phyloP scores from a whole-genome alignment of 2,329 filamentous ascomycete genomes.

The Fonsecaea monophora region DNA sequence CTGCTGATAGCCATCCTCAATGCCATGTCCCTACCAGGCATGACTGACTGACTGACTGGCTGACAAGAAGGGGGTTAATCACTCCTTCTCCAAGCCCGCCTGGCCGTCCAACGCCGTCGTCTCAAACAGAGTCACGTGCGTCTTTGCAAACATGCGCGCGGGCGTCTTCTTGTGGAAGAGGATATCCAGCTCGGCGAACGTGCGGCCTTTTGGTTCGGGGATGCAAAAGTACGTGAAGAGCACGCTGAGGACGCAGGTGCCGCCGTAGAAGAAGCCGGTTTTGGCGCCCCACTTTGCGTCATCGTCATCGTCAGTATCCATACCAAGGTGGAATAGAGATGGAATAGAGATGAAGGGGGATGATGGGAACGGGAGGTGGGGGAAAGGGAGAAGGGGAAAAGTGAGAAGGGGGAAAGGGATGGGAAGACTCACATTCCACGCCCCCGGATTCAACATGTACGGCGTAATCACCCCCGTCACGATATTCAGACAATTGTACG shows the following conservation, averaged over 20 bases:
- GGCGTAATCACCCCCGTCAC: slow-evolving; percentile 41
- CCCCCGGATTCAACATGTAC: slow-evolving; percentile 41
- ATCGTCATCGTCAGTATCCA: slow-evolving; percentile 31
- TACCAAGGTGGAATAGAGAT: too few relatives aligned
- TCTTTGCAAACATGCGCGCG: slow-evolving; percentile 48
- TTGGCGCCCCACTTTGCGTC: slow-evolving; percentile 38
- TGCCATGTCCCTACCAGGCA: too few relatives aligned
- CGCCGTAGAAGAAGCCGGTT: slow-evolving; percentile 69
- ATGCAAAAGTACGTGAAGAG: slow-evolving; percentile 81
- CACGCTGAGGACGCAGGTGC: slow-evolving; percentile 78
- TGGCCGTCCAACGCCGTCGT: background rate
- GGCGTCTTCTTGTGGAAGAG: slow-evolving; percentile 50
- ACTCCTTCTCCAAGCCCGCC: slow-evolving; percentile 7
- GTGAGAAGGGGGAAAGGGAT: too few relatives aligned
- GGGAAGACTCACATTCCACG: slow-evolving; percentile 45
- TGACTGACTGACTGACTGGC: too few relatives aligned
- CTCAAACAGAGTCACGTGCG: slow-evolving; percentile 40
- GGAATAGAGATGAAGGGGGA: too few relatives aligned
- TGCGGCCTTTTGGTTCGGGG: slow-evolving; percentile 69
- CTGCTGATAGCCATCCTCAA: too few relatives aligned
- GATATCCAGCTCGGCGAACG: slow-evolving; percentile 52
- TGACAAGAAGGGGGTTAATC: background rate
- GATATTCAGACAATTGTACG: slow-evolving; percentile 52
- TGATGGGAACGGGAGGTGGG: too few relatives aligned
- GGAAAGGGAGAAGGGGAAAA: slow-evolving; percentile 18